Percentiles rank a stretch among this genome's conserved stretches.
phyloP scores from a whole-genome alignment of 371 early-diverging fungal genomes.

The Actinomortierella ambigua region DNA sequence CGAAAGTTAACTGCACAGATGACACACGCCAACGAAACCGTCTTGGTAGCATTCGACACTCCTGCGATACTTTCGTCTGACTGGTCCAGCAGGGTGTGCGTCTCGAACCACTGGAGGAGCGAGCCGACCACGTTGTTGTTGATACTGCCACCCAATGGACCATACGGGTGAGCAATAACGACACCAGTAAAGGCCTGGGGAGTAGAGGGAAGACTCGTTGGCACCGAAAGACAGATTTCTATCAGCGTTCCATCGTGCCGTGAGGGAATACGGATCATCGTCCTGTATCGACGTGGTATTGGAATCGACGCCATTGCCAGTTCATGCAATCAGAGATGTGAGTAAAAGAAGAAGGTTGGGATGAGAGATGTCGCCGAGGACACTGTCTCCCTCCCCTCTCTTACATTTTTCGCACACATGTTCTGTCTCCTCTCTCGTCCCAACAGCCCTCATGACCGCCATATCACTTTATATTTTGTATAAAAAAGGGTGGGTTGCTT shows the following conservation, averaged over 20 bases:
- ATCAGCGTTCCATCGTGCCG: conserved; percentile 29
- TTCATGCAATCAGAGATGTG: too few relatives aligned
- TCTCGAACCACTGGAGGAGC: conserved; percentile 44
- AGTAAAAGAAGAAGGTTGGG: too few relatives aligned
- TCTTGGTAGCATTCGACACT: not conserved
- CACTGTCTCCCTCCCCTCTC: too few relatives aligned
- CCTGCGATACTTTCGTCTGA: not conserved
- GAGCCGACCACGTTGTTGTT: conserved; percentile 45
- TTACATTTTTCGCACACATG: too few relatives aligned
- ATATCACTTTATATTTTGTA: too few relatives aligned
- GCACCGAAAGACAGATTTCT: conserved; percentile 39
- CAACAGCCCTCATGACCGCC: too few relatives aligned
- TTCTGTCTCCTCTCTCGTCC: too few relatives aligned
- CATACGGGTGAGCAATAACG: conserved; percentile 43
- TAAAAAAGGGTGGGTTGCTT: too few relatives aligned
- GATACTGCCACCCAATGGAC: conserved; percentile 39
- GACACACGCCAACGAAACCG: conserved; percentile 27
- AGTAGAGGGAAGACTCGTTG: conserved; percentile 16
- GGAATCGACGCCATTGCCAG: conserved; percentile 39
- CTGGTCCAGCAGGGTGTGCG: conserved; percentile 18
- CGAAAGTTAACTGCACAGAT: conserved; percentile 56
- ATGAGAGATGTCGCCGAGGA: too few relatives aligned
- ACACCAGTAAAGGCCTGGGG: conserved; percentile 32
- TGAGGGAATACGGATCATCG: conserved; percentile 36
- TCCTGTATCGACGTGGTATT: conserved; percentile 32